phyloP scores from a whole-genome alignment of 768 basidiomycete species.

The Mycena capillaripes region DNA sequence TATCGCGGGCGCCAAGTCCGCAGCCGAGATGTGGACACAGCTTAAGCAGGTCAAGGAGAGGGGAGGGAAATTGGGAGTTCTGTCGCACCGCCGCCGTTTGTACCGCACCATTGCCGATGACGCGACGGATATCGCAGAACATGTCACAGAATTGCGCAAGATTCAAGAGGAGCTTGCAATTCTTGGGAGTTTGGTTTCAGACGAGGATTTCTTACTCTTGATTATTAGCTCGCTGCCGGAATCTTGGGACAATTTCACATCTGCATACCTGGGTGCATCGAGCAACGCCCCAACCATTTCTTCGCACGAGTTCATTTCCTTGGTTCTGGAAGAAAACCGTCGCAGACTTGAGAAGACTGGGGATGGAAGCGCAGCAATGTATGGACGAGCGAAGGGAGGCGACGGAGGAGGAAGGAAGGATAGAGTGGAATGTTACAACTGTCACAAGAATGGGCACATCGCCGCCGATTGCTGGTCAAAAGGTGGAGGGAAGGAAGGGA shows the following conservation, averaged over 20 bases:
- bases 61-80: slow-evolving; percentile 19
- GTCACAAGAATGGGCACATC: slow-evolving; percentile 44
- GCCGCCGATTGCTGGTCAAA: slow-evolving; percentile 43
- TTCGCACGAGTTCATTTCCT: slow-evolving; percentile 8
- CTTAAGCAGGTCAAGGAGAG: slow-evolving; percentile 27
- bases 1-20: slow-evolving; percentile 21
- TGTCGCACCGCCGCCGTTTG: slow-evolving; percentile 23
- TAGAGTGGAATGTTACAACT: slow-evolving; percentile 45
- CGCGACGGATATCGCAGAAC: slow-evolving; percentile 14
- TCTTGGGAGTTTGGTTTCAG: neutral
- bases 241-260: neutral
- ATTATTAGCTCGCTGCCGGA: slow-evolving; percentile 22
- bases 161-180: slow-evolving; percentile 21
- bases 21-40: slow-evolving; percentile 25
- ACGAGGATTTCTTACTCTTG: slow-evolving; percentile 28
- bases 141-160: slow-evolving; percentile 10
- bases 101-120: slow-evolving; percentile 32
- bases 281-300: no score
- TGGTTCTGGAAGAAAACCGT: slow-evolving; percentile 34
- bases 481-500: slow-evolving; percentile 19
- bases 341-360: slow-evolving; percentile 35
- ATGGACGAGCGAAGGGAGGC: neutral
- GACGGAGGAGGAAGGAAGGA: neutral
- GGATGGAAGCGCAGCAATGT: slow-evolving; percentile 7
- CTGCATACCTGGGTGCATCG: no score